Percentiles rank a stretch among this genome's conserved stretches.
Evolutionary conservation across 305 asterid genomes (phyloP).

Genomic region (Stenogyne calaminthoides): DNA sequence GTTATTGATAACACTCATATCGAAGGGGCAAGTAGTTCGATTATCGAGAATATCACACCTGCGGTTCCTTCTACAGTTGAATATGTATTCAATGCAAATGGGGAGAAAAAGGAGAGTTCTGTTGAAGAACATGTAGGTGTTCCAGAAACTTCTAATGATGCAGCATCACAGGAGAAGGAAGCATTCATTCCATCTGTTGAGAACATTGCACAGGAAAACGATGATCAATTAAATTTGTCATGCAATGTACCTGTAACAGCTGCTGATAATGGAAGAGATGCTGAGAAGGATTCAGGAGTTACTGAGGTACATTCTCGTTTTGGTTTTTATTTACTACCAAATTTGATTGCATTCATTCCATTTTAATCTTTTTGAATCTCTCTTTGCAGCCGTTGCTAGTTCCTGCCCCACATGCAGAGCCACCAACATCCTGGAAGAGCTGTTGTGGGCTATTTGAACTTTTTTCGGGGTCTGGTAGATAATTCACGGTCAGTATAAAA

Average conservation of each 20-base stretch:
- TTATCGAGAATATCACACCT: conserved; percentile 29
- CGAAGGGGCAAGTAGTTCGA: conserved; percentile 33
- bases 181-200: conserved; percentile 29
- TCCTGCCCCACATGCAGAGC: conserved; percentile 41
- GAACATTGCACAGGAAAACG: conserved; percentile 31
- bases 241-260: conserved; percentile 34
- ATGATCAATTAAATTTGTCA: conserved; percentile 41
- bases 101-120: conserved; percentile 32
- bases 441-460: conserved; percentile 86
- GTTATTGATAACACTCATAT: background rate
- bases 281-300: conserved; percentile 42
- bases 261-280: conserved; percentile 35
- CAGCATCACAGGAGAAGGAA: background rate
- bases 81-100: conserved; percentile 33
- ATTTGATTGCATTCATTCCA: background rate
- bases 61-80: conserved; percentile 10
- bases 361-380: background rate
- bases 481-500: conserved; percentile 35
- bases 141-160: conserved; percentile 28
- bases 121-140: conserved; percentile 29
- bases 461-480: conserved; percentile 61
- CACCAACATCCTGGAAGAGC: conserved; percentile 71
- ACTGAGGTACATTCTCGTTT: conserved; percentile 38
- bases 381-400: conserved; percentile 57
- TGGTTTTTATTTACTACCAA: conserved; percentile 4